Conservation (phyloP, 148 eudicot species). For the Simmondsia chinensis region DNA sequence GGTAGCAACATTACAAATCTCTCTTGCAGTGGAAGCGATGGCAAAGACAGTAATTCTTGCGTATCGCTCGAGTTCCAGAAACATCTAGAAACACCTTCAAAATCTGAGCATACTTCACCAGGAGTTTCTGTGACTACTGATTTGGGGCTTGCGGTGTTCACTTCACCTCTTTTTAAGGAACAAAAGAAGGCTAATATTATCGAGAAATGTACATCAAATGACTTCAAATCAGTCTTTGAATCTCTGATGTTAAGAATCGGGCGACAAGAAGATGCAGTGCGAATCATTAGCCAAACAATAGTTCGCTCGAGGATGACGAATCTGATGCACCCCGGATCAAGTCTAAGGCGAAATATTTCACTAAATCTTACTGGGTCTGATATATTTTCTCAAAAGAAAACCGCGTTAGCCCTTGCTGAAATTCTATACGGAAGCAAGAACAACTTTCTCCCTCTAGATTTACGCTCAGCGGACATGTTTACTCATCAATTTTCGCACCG, state of each 20-base stretch:
- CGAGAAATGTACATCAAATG: conserved; percentile 11
- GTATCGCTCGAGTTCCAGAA: conserved; percentile 7
- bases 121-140: conserved; percentile 47
- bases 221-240: conserved; percentile 40
- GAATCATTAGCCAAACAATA: conserved; percentile 36
- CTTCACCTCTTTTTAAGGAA: conserved; percentile 18
- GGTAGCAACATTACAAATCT: conserved; percentile 13
- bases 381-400: conserved; percentile 46
- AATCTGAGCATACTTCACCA: conserved; percentile 15
- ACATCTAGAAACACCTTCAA: conserved; percentile 12
- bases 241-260: conserved; percentile 42
- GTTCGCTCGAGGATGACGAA: conserved; percentile 21
- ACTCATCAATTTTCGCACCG: too few species aligned
- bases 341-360: conserved; percentile 57
- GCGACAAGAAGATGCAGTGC: conserved; percentile 60
- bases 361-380: conserved; percentile 58
- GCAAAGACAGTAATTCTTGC: conserved; percentile 8
- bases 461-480: conserved; percentile 16
- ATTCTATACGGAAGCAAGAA: conserved; percentile 40
- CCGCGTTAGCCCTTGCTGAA: conserved; percentile 49
- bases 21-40: conserved; percentile 20
- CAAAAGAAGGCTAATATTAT: conserved; percentile 12
- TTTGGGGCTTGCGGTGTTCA: conserved; percentile 28
- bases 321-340: conserved; percentile 21
- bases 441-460: conserved; percentile 35